Evolutionary conservation across 2,329 filamentous ascomycete genomes (phyloP).

Genomic region (Furcasterigmium sp.): DNA sequence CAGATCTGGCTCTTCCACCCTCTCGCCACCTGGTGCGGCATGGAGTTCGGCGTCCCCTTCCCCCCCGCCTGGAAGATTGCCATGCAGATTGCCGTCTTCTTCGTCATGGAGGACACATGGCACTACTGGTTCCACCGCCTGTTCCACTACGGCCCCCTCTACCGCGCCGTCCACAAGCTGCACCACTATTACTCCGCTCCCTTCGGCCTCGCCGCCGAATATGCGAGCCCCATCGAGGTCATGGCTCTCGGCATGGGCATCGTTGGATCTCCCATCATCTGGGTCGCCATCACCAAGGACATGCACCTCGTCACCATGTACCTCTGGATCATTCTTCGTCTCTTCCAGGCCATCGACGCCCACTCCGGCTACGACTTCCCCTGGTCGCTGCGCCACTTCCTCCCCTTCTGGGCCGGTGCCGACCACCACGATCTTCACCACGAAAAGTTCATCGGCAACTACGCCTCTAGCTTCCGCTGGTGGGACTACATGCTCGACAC

Average conservation of each 20-base stretch:
- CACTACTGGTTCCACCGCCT: constrained; percentile 95
- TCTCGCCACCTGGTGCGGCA: constrained; percentile 85
- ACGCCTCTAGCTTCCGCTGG: constrained; percentile 96
- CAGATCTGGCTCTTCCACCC: constrained; percentile 99
- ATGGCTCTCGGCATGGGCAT: constrained; percentile 89
- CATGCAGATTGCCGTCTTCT: constrained; percentile 88
- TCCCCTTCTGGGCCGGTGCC: constrained; percentile 97
- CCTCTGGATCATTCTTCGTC: constrained; percentile 83
- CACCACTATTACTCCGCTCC: constrained; percentile 98
- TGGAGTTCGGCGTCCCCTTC: constrained; percentile 85
- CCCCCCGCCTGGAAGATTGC: constrained; percentile 81
- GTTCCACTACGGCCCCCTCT: constrained; percentile 91
- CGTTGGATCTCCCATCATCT: constrained; percentile 76
- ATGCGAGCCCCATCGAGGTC: constrained; percentile 94
- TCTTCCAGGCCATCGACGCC: constrained; percentile 97
- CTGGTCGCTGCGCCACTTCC: constrained; percentile 90
- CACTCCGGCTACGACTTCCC: constrained; percentile 99
- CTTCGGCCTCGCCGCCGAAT: constrained; percentile 94
- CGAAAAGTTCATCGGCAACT: constrained; percentile 98
- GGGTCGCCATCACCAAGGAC: constrained; percentile 77
- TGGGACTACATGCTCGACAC: constrained; percentile 96
- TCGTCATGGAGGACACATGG: constrained; percentile 94
- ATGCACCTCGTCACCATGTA: constrained; percentile 98
- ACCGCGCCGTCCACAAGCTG: constrained; percentile 97
- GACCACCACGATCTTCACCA: constrained; percentile 97